These are phyloP conservation scores for Boletus rex-veris DNA, from an alignment of 768 basidiomycete genomes.

Conservation along the genomic window DNA sequence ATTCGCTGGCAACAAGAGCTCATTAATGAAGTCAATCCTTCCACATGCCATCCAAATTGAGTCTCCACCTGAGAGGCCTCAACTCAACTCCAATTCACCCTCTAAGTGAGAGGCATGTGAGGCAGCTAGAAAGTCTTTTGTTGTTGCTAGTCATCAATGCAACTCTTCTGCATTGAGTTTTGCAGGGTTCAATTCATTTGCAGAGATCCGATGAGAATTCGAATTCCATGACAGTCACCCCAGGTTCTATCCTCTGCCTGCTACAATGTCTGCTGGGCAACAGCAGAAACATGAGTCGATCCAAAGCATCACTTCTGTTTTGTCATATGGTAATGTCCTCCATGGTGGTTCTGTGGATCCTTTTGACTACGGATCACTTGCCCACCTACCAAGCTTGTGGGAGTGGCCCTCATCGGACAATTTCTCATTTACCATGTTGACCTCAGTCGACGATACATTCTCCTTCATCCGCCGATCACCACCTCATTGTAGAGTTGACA, in stretches of 20 bases:
- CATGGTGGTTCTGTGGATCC: constrained; percentile 64
- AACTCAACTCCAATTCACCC: too few relatives aligned
- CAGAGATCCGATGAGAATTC: constrained; percentile 74
- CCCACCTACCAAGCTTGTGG: constrained; percentile 41
- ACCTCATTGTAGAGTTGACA: too few relatives aligned
- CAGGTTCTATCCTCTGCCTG: constrained; percentile 59
- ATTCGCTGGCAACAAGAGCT: constrained; percentile 46
- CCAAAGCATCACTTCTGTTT: constrained; percentile 75
- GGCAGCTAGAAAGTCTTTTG: constrained; percentile 12
- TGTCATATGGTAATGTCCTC: constrained; percentile 69
- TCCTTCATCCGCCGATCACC: constrained; percentile 49
- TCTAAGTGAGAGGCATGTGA: constrained; percentile 32
- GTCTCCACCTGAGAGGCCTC: constrained; percentile 30
- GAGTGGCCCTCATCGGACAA: constrained; percentile 60
- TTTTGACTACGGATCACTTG: constrained; percentile 57
- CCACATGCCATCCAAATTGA: constrained; percentile 43
- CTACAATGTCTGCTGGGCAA: constrained; percentile 33
- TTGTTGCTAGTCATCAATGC: constrained; percentile 31
- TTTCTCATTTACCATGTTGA: constrained; percentile 51
- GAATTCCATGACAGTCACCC: constrained; percentile 64
- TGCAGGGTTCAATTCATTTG: constrained; percentile 68
- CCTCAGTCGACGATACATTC: constrained; percentile 68
- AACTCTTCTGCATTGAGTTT: constrained; percentile 59
- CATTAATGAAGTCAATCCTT: constrained; percentile 53
- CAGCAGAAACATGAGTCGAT: constrained; percentile 55